Percentiles rank a stretch among this genome's conserved stretches.
These are phyloP conservation scores for Xerocomus spinulosus DNA, from an alignment of 768 basidiomycete genomes.

Conservation along the genomic window DNA sequence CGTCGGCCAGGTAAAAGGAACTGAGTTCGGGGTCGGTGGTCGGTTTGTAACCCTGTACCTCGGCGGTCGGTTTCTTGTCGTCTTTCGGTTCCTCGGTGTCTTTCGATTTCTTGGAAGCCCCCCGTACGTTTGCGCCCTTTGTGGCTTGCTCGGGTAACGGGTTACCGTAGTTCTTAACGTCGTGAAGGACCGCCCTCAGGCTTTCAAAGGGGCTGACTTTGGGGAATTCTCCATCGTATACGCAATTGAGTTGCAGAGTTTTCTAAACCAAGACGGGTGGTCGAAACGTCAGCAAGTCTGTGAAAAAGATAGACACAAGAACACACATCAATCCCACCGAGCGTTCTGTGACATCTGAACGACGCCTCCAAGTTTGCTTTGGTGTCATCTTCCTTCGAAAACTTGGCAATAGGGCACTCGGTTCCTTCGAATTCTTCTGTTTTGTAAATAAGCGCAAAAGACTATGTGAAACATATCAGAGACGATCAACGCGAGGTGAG, in stretches of 20 bases:
- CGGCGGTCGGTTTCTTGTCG: not conserved
- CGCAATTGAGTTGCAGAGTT: slow-evolving; percentile 1
- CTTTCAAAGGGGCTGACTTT: not conserved
- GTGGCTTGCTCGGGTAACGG: no score
- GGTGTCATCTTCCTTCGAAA: slow-evolving; percentile 1
- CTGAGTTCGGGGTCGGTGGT: not conserved
- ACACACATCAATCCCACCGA: slow-evolving; percentile 3
- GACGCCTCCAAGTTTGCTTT: slow-evolving; percentile 10
- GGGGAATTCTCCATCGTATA: slow-evolving; percentile 5
- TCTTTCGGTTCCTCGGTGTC: no score
- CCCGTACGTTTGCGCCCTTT: no score
- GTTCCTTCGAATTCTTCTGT: not conserved
- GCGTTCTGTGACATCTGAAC: slow-evolving; percentile 2
- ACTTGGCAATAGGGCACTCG: slow-evolving; percentile 2
- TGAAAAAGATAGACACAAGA: not conserved
- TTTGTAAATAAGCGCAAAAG: slow-evolving; percentile 3
- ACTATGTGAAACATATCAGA: not conserved
- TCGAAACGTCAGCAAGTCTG: not conserved
- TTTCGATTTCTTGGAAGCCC: no score
- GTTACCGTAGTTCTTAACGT: not conserved
- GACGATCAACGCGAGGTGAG: not conserved
- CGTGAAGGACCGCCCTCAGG: not conserved
- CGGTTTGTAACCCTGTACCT: not conserved
- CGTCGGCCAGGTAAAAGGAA: not conserved
- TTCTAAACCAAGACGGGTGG: not conserved